These are phyloP conservation scores for Allomyces arbusculus DNA, from an alignment of 192 early-diverging fungal genomes.

Conservation along the genomic window DNA sequence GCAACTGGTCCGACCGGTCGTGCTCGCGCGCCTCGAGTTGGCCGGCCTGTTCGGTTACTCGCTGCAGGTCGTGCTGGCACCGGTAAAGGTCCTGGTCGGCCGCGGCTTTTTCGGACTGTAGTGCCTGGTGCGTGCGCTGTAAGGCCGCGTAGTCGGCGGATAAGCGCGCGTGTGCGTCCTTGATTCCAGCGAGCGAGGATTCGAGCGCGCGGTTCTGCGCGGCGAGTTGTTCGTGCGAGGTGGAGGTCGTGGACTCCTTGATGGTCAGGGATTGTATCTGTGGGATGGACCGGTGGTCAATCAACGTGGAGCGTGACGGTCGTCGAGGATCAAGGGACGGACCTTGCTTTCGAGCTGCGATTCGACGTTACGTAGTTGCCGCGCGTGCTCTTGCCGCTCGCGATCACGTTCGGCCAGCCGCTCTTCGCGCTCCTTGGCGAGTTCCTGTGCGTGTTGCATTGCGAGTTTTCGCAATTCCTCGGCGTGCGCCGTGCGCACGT, in stretches of 20 bases:
- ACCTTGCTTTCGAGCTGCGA: not conserved
- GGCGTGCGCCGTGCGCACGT: slow-evolving; percentile 8
- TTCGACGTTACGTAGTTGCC: slow-evolving; percentile 4
- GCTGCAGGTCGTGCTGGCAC: slow-evolving; percentile 9
- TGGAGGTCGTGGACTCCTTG: not conserved
- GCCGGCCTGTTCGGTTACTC: not conserved
- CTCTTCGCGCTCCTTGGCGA: slow-evolving; percentile 14
- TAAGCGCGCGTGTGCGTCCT: not conserved
- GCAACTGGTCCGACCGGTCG: slow-evolving; percentile 1
- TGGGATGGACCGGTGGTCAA: too few species aligned
- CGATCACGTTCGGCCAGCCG: slow-evolving; percentile 8
- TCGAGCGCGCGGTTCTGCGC: not conserved
- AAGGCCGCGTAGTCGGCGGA: slow-evolving; percentile 3
- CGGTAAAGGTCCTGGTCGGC: slow-evolving; percentile 4
- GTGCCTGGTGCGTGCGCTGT: not conserved
- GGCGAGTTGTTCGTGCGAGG: not conserved
- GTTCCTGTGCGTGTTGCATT: slow-evolving; percentile 12
- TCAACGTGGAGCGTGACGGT: not conserved
- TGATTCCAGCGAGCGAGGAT: not conserved
- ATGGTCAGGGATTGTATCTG: not conserved
- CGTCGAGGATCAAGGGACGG: not conserved
- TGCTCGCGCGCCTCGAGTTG: not conserved
- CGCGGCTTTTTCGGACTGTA: not conserved
- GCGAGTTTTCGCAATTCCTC: slow-evolving; percentile 12
- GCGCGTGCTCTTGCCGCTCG: slow-evolving; percentile 6